Evolutionary conservation across 306 rosid species (phyloP).

Genomic region (Rubus parviflorus): DNA sequence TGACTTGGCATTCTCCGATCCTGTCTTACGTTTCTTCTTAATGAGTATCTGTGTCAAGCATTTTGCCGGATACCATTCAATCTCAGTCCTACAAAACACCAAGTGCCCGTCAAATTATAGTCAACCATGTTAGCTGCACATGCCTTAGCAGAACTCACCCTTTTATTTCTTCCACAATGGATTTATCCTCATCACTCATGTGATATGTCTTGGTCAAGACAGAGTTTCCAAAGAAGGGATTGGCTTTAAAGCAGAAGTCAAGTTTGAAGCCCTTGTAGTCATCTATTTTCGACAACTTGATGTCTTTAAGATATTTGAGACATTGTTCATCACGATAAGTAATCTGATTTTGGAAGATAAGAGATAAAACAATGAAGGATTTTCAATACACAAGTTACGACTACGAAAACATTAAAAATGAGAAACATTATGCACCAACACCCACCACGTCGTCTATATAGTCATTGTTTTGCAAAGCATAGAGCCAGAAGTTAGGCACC

Average conservation of each 20-base stretch:
- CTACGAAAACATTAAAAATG: conserved; percentile 1
- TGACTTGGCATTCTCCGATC: conserved; percentile 62
- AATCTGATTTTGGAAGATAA: conserved; percentile 35
- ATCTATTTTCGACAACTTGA: conserved; percentile 55
- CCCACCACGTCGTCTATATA: conserved; percentile 67
- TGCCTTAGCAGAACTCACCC: conserved; percentile 36
- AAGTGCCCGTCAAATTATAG: background rate
- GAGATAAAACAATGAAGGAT: background rate
- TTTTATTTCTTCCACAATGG: conserved; percentile 61
- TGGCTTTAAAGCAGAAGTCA: conserved; percentile 56
- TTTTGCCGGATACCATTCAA: conserved; percentile 66
- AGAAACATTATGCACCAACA: background rate
- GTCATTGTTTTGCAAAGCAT: conserved; percentile 65
- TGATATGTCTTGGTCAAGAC: conserved; percentile 57
- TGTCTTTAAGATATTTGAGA: conserved; percentile 57
- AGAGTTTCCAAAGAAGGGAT: conserved; percentile 31
- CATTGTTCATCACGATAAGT: conserved; percentile 70
- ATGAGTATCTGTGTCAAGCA: conserved; percentile 67
- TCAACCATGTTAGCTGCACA: background rate
- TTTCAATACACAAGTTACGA: background rate
- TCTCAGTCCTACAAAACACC: conserved; percentile 51
- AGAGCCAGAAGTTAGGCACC: conserved; percentile 68
- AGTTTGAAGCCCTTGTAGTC: conserved; percentile 64
- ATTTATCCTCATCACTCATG: conserved; percentile 69
- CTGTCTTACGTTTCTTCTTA: conserved; percentile 67